Evolutionary conservation across 2,329 filamentous ascomycete species (phyloP).

Genomic region (Aspergillus sojae): DNA sequence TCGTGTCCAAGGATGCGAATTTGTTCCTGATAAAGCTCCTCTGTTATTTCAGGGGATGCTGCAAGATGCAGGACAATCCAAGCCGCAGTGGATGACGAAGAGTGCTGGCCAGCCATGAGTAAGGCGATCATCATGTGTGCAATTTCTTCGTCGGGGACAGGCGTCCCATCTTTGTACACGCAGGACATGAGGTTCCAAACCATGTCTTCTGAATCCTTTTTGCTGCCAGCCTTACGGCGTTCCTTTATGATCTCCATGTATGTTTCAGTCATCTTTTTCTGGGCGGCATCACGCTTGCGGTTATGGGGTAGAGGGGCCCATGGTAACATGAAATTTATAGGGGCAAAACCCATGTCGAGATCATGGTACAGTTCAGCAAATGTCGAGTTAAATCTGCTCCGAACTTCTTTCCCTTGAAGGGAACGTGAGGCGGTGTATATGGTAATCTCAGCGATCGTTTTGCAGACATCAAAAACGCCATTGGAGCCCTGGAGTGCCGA

Average conservation of each 20-base stretch:
- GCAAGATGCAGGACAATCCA: slow-evolving; percentile 86
- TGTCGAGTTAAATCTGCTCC: slow-evolving; percentile 75
- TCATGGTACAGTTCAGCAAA: slow-evolving; percentile 85
- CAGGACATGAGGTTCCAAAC: slow-evolving; percentile 89
- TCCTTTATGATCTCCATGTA: slow-evolving; percentile 82
- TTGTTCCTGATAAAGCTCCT: slow-evolving; percentile 85
- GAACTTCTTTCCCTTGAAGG: slow-evolving; percentile 81
- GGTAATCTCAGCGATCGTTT: slow-evolving; percentile 80
- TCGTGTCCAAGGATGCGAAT: slow-evolving; percentile 70
- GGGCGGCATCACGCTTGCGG: slow-evolving; percentile 75
- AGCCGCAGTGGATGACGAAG: slow-evolving; percentile 77
- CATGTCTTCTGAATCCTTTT: slow-evolving; percentile 70
- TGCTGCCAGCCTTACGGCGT: slow-evolving; percentile 59
- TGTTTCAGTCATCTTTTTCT: slow-evolving; percentile 76
- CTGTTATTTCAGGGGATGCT: slow-evolving; percentile 74
- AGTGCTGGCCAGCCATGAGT: slow-evolving; percentile 90
- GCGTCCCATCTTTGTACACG: slow-evolving; percentile 78
- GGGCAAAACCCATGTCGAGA: slow-evolving; percentile 85
- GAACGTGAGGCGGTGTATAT: slow-evolving; percentile 87
- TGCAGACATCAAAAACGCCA: slow-evolving; percentile 71
- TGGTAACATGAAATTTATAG: slow-evolving; percentile 87
- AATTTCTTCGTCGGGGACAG: slow-evolving; percentile 79
- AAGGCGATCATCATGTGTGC: slow-evolving; percentile 94
- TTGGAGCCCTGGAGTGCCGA: slow-evolving; percentile 67
- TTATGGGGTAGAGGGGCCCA: slow-evolving; percentile 91